Evolutionary conservation across 805 yeast genomes (phyloP).

Genomic region (Candida nemodendra): DNA sequence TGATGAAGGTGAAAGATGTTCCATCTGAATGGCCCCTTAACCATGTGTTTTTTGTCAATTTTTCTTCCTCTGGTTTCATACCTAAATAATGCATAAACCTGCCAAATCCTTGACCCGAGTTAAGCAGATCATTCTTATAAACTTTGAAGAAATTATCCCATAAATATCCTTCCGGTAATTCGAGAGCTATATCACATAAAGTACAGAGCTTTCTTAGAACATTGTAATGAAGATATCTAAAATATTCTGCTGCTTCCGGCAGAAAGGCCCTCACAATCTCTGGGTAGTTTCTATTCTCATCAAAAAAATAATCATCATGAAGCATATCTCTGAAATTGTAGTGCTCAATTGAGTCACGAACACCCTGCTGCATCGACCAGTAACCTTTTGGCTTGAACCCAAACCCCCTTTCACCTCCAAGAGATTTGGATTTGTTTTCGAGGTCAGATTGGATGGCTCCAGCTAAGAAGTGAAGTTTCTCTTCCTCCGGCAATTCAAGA

Average conservation of each 20-base stretch:
- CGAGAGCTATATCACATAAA: slow-evolving; percentile 43
- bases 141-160: slow-evolving; percentile 38
- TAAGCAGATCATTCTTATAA: slow-evolving; percentile 28
- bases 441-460: slow-evolving; percentile 34
- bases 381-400: slow-evolving; percentile 49
- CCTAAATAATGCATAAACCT: slow-evolving; percentile 39
- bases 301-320: slow-evolving; percentile 33
- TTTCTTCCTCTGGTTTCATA: slow-evolving; percentile 28
- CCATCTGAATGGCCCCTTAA: slow-evolving; percentile 48
- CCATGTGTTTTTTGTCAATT: slow-evolving; percentile 39
- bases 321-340: slow-evolving; percentile 42
- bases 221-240: slow-evolving; percentile 34
- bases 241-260: slow-evolving; percentile 40
- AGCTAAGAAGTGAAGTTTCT: slow-evolving; percentile 33
- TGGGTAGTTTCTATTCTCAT: slow-evolving; percentile 35
- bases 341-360: slow-evolving; percentile 42
- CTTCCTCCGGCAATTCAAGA: slow-evolving; percentile 40
- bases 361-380: slow-evolving; percentile 44
- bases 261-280: slow-evolving; percentile 38
- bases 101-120: slow-evolving; percentile 41
- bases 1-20: slow-evolving; percentile 39
- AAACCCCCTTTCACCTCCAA: slow-evolving; percentile 46
- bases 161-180: slow-evolving; percentile 44
- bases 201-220: slow-evolving; percentile 37
- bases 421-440: slow-evolving; percentile 25